Percentiles rank a stretch among this genome's conserved stretches.
Evolutionary conservation across 495 filamentous ascomycete species (phyloP).

Genomic region (Venustampulla echinocandica): DNA sequence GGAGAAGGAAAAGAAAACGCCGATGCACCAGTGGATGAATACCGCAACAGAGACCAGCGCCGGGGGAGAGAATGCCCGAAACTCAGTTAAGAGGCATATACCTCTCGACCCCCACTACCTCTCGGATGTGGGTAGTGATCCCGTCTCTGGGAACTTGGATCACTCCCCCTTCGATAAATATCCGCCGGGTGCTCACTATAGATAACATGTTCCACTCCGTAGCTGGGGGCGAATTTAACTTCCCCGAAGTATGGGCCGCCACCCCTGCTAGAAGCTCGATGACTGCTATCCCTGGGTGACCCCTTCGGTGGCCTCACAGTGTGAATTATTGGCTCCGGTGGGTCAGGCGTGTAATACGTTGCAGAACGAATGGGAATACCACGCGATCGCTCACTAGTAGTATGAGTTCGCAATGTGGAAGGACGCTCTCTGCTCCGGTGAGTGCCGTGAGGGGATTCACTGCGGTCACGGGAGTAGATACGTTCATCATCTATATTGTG

Average conservation of each 20-base stretch:
- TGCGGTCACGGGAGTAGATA: slow-evolving; percentile 12
- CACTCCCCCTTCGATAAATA: background rate
- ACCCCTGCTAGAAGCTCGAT: background rate
- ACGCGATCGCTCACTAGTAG: slow-evolving; percentile 5
- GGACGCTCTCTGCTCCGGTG: slow-evolving; percentile 11
- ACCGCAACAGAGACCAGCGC: background rate
- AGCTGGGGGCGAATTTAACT: slow-evolving; percentile 4
- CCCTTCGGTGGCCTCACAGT: background rate
- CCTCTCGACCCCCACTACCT: background rate
- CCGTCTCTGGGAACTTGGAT: background rate
- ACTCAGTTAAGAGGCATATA: background rate
- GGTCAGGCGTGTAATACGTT: background rate
- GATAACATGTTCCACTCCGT: background rate
- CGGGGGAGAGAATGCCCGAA: background rate
- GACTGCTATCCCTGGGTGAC: background rate
- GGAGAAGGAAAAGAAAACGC: background rate
- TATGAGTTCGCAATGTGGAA: slow-evolving; percentile 1
- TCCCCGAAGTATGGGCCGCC: background rate
- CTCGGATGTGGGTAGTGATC: background rate
- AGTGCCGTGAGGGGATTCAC: slow-evolving; percentile 15
- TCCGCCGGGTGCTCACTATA: background rate
- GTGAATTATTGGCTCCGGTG: slow-evolving; percentile 1
- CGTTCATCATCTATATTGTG: slow-evolving; percentile 14
- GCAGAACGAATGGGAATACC: background rate
- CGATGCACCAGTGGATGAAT: background rate